phyloP scores from a whole-genome alignment of 371 early-diverging fungal genomes.

The Zopfochytrium polystomum region DNA sequence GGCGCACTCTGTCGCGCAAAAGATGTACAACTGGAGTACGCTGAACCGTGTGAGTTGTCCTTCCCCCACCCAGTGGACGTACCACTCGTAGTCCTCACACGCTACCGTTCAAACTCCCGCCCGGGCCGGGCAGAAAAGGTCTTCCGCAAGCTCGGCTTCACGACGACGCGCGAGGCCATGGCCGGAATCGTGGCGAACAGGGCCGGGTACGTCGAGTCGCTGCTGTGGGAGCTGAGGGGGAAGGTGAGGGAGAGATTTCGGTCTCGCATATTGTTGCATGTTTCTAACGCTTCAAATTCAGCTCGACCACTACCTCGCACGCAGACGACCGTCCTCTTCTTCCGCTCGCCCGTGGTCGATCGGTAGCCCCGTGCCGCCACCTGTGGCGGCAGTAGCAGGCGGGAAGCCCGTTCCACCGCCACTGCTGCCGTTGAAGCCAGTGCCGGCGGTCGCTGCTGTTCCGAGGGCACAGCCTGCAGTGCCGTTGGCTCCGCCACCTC shows the following conservation, averaged over 20 bases:
- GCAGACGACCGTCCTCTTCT: neutral
- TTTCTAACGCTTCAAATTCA: neutral
- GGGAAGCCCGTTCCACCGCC: neutral
- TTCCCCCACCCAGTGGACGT: neutral
- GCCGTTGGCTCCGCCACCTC: neutral
- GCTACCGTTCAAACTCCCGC: neutral
- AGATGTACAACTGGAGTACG: conserved; percentile 57
- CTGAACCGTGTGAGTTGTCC: conserved; percentile 41
- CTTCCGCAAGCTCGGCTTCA: conserved; percentile 40
- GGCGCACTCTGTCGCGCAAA: conserved; percentile 48
- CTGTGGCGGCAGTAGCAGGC: neutral
- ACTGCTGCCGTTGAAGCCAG: neutral
- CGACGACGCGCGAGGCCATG: conserved; percentile 36
- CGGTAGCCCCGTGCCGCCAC: neutral
- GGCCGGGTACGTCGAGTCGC: conserved; percentile 45
- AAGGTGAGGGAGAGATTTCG: conserved; percentile 14
- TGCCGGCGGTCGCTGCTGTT: too few relatives aligned
- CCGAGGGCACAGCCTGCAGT: neutral
- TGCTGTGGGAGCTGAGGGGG: conserved; percentile 38
- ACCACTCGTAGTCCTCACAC: neutral
- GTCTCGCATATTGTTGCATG: conserved; percentile 10
- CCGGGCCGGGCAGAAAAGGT: conserved; percentile 37
- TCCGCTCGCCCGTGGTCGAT: too few relatives aligned
- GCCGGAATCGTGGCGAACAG: conserved; percentile 33
- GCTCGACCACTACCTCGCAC: neutral